These are phyloP conservation scores for Darksidea phi DNA, from an alignment of 495 filamentous ascomycete species.

Conservation along the genomic window DNA sequence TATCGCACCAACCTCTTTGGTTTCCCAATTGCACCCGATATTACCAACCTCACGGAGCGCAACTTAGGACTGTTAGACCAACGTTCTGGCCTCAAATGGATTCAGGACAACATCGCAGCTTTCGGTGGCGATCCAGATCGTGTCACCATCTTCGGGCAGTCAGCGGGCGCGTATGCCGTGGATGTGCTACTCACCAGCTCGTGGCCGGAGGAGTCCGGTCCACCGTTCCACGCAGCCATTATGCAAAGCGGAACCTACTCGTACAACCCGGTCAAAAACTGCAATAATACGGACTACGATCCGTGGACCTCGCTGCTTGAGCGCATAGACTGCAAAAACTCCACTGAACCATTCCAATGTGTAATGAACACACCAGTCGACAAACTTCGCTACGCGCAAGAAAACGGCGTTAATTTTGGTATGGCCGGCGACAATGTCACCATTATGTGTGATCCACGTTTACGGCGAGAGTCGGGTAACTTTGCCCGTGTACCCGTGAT, in stretches of 20 bases:
- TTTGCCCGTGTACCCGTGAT: conserved; percentile 37
- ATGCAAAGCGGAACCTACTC: conserved; percentile 14
- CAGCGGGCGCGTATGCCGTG: conserved; percentile 15
- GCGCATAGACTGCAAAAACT: conserved; percentile 1
- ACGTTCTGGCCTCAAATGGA: conserved; percentile 23
- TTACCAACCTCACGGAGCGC: conserved; percentile 22
- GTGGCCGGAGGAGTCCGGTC: not conserved
- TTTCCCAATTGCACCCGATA: conserved; percentile 6
- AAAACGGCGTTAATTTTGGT: conserved; percentile 28
- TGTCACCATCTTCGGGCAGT: conserved; percentile 32
- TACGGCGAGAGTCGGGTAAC: conserved; percentile 18
- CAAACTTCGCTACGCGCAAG: conserved; percentile 31
- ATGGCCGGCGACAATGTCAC: conserved; percentile 37
- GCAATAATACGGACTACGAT: conserved; percentile 5
- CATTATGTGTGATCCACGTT: conserved; percentile 25
- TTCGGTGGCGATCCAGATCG: conserved; percentile 21
- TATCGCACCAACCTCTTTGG: conserved; percentile 34
- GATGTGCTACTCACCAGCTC: conserved; percentile 24
- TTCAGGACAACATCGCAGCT: conserved; percentile 22
- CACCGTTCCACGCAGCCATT: conserved; percentile 11
- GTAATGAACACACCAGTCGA: conserved; percentile 18
- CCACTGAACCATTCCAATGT: conserved; percentile 27
- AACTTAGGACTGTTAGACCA: conserved; percentile 31
- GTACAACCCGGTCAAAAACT: conserved; percentile 3
- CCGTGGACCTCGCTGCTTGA: conserved; percentile 3